phyloP scores from a whole-genome alignment of 495 filamentous ascomycete genomes.

The Penicillium cosmopolitanum region DNA sequence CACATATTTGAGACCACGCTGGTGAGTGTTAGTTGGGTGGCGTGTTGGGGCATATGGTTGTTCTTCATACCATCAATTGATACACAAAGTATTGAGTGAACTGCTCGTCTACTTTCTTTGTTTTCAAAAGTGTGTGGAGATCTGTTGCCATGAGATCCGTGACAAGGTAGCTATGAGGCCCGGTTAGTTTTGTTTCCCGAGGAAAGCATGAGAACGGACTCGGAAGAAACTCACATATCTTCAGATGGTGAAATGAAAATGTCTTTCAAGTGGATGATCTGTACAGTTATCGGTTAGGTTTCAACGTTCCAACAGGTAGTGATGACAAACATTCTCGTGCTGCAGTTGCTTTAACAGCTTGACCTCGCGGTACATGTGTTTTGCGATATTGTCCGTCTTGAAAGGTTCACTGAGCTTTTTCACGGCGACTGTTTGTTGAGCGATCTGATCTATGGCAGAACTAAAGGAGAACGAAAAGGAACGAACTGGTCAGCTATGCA shows the following conservation, averaged over 20 bases:
- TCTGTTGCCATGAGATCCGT: slow-evolving; percentile 97
- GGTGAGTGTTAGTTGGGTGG: slow-evolving; percentile 28
- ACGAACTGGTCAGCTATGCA: slow-evolving; percentile 12
- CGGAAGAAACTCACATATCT: slow-evolving; percentile 72
- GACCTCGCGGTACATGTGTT: slow-evolving; percentile 93
- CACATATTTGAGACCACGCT: slow-evolving; percentile 98
- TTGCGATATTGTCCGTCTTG: slow-evolving; percentile 91
- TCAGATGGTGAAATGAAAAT: slow-evolving; percentile 99
- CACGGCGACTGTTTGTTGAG: slow-evolving; percentile 86
- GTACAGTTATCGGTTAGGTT: slow-evolving; percentile 22
- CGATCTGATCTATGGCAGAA: slow-evolving; percentile 93
- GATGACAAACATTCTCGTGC: slow-evolving; percentile 82
- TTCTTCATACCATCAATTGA: slow-evolving; percentile 78
- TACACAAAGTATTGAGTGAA: slow-evolving; percentile 99
- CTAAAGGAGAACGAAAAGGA: slow-evolving; percentile 43
- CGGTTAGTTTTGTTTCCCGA: too few species aligned
- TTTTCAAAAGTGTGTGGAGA: slow-evolving; percentile 89
- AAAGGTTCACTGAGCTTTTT: slow-evolving; percentile 99
- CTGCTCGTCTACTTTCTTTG: slow-evolving; percentile 92
- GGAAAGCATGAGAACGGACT: not conserved
- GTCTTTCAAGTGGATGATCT: slow-evolving; percentile 97
- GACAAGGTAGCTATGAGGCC: slow-evolving; percentile 77
- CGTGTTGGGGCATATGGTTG: not conserved
- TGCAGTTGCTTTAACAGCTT: slow-evolving; percentile 93
- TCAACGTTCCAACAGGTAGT: not conserved